Evolutionary conservation across 768 basidiomycete species (phyloP).

Genomic region (Boletus vermiculosoides): DNA sequence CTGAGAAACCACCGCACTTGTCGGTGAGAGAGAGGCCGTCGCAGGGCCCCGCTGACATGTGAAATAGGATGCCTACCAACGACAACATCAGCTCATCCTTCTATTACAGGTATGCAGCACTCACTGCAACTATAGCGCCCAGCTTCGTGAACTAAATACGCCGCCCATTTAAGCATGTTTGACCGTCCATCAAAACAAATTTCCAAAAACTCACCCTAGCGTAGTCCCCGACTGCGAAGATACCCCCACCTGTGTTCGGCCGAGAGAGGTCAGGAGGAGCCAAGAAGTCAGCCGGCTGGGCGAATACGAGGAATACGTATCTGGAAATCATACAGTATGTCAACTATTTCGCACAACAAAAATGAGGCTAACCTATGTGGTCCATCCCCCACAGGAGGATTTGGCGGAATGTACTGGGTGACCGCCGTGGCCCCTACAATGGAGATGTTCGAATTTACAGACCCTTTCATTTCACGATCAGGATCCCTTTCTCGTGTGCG

Average conservation of each 20-base stretch:
- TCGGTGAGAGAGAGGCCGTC: conserved; percentile 50
- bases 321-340: conserved; percentile 38
- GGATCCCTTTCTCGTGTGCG: background rate
- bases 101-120: conserved; percentile 16
- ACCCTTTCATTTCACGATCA: background rate
- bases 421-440: conserved; percentile 47
- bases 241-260: conserved; percentile 49
- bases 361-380: conserved; percentile 61
- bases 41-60: conserved; percentile 68
- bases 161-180: background rate
- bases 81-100: conserved; percentile 4
- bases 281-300: conserved; percentile 60
- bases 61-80: conserved; percentile 61
- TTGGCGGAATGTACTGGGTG: conserved; percentile 70
- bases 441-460: conserved; percentile 38
- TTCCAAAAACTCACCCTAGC: conserved; percentile 41
- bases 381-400: conserved; percentile 65
- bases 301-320: conserved; percentile 65
- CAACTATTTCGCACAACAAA: background rate
- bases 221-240: conserved; percentile 59
- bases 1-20: conserved; percentile 64
- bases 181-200: background rate
- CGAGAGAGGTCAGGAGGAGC: conserved; percentile 56
- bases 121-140: conserved; percentile 59
- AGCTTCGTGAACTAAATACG: conserved; percentile 48